These are phyloP conservation scores for Epicoccum nigrum DNA, from an alignment of 2,329 filamentous ascomycete genomes.

Conservation along the genomic window DNA sequence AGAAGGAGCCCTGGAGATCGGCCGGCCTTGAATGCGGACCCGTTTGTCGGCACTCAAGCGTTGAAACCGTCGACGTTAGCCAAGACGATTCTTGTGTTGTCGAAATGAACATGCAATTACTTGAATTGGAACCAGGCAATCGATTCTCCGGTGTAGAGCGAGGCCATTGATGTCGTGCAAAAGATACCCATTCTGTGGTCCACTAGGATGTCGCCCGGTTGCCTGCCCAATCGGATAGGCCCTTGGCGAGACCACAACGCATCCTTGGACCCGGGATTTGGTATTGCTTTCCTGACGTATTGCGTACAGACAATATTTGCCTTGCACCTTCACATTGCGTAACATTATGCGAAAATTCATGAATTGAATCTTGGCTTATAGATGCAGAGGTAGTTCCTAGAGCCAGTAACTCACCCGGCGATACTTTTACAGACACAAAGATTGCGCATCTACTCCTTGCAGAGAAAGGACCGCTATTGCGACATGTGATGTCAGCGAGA, in stretches of 20 bases:
- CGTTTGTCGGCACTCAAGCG: slow-evolving; percentile 11
- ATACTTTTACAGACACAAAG: too few relatives aligned
- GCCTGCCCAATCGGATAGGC: slow-evolving; percentile 7
- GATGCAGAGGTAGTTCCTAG: too few relatives aligned
- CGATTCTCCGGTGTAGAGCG: background rate
- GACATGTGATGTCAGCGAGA: too few relatives aligned
- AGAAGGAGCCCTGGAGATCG: slow-evolving; percentile 37
- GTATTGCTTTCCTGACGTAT: too few relatives aligned
- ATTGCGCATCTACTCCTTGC: too few relatives aligned
- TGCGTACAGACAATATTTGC: background rate
- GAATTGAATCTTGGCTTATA: too few relatives aligned
- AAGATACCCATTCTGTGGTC: too few relatives aligned
- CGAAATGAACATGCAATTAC: background rate
- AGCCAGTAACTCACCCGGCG: too few relatives aligned
- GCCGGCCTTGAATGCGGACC: slow-evolving; percentile 18
- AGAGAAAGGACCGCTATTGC: too few relatives aligned
- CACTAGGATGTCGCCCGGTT: too few relatives aligned
- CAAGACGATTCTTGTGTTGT: background rate
- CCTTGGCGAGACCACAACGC: background rate
- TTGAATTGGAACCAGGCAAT: background rate
- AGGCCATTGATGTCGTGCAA: background rate
- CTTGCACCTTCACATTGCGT: background rate
- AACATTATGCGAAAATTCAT: slow-evolving; percentile 3
- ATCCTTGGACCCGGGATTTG: too few relatives aligned
- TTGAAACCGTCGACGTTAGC: background rate